A percentile compares a stretch with the other conserved stretches of the same genome.
These are phyloP conservation scores for Hymenoscyphus occultus DNA, from an alignment of 2,329 filamentous ascomycete species.

Conservation along the genomic window DNA sequence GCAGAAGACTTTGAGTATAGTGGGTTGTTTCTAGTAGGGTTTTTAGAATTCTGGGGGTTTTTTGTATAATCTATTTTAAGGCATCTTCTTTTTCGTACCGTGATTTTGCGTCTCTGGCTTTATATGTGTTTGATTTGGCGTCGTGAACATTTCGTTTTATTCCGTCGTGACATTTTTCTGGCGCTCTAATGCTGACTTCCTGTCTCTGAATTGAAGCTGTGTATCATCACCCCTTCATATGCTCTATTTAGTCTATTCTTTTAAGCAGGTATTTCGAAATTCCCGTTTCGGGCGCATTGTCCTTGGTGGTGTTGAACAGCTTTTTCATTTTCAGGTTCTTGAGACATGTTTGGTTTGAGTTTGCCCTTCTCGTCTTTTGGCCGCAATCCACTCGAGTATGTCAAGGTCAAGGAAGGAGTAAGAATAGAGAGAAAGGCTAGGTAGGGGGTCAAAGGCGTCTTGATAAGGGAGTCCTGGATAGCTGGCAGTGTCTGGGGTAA, in stretches of 20 bases:
- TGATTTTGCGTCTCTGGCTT: not conserved
- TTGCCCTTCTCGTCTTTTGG: not conserved
- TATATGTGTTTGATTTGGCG: not conserved
- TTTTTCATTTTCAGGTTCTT: not conserved
- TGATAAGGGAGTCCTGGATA: too few relatives aligned
- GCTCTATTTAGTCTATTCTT: not conserved
- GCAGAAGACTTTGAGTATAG: not conserved
- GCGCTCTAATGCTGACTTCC: too few relatives aligned
- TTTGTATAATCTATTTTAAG: conserved; percentile 2
- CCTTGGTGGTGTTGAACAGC: not conserved
- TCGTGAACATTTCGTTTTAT: not conserved
- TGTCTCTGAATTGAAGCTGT: too few relatives aligned
- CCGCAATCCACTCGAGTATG: too few relatives aligned
- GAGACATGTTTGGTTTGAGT: not conserved
- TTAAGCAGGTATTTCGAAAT: not conserved
- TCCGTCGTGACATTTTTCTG: not conserved
- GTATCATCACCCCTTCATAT: not conserved
- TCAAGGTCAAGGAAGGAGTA: too few relatives aligned
- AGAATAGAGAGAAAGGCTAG: too few relatives aligned
- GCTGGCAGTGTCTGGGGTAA: too few relatives aligned
- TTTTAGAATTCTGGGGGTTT: conserved; percentile 1
- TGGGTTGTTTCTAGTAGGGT: not conserved
- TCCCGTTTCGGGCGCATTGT: not conserved
- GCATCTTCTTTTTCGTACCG: not conserved
- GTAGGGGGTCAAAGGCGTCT: too few relatives aligned